Conservation (phyloP, 495 filamentous ascomycete species). For the Neurospora sp. region DNA sequence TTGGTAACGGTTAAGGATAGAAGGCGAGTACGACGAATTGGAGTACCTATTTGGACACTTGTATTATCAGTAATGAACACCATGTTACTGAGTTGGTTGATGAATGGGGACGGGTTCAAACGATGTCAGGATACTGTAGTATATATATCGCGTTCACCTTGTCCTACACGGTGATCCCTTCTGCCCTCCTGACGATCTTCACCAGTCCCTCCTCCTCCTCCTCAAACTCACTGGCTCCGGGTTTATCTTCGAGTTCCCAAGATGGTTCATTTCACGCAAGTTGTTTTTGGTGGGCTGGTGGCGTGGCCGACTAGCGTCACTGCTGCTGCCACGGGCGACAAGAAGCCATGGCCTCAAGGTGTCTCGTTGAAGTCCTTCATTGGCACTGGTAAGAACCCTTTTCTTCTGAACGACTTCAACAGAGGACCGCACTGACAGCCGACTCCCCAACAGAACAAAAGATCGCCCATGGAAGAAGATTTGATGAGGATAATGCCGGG, state of each 20-base stretch:
- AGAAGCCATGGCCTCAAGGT: conserved; percentile 4
- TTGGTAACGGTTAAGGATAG: not conserved
- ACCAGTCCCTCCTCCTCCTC: not conserved
- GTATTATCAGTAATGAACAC: not conserved
- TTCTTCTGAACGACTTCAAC: not conserved
- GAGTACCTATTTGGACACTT: not conserved
- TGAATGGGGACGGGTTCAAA: no score
- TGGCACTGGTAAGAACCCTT: conserved; percentile 14
- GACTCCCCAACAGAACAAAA: conserved; percentile 24
- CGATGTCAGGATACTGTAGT: not conserved
- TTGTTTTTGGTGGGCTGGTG: not conserved
- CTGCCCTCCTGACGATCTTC: not conserved
- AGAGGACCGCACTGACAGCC: not conserved
- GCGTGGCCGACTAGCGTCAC: not conserved
- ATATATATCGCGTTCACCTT: not conserved
- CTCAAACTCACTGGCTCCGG: not conserved
- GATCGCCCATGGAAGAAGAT: conserved; percentile 13
- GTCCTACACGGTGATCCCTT: not conserved
- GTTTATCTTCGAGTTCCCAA: not conserved
- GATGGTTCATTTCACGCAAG: not conserved
- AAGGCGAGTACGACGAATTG: not conserved
- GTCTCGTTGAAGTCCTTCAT: conserved; percentile 41
- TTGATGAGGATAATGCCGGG: conserved; percentile 23
- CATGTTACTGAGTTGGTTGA: not conserved
- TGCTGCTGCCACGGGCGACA: not conserved